These are phyloP conservation scores for Neonectria coccinea DNA, from an alignment of 2,329 filamentous ascomycete genomes.

Conservation along the genomic window DNA sequence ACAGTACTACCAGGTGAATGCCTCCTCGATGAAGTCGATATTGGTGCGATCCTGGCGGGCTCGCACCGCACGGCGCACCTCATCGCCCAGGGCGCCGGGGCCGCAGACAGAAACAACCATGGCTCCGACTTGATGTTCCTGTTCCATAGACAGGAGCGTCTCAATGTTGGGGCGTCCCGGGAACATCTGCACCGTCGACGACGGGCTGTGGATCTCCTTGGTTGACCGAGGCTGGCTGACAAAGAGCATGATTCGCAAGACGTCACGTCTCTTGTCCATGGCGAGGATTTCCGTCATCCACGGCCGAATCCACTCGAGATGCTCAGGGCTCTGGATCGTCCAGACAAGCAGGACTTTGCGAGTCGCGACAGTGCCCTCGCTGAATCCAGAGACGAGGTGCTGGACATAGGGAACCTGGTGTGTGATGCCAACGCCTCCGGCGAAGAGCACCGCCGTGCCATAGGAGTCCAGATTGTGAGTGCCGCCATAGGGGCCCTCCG, in stretches of 20 bases:
- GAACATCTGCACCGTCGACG: conserved; percentile 85
- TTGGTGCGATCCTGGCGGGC: conserved; percentile 72
- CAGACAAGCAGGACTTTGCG: conserved; percentile 80
- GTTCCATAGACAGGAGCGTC: conserved; percentile 77
- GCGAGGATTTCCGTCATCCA: conserved; percentile 86
- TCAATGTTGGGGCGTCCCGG: conserved; percentile 81
- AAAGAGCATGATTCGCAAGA: conserved; percentile 82
- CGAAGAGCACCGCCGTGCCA: conserved; percentile 82
- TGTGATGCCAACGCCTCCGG: conserved; percentile 84
- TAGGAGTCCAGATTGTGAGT: conserved; percentile 79
- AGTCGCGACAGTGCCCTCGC: conserved; percentile 76
- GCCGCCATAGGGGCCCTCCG: conserved; percentile 83
- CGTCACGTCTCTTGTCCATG: conserved; percentile 79
- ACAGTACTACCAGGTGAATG: conserved; percentile 69
- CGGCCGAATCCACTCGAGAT: conserved; percentile 84
- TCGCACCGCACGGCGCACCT: conserved; percentile 76
- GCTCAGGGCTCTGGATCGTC: conserved; percentile 83
- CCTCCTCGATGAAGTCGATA: conserved; percentile 84
- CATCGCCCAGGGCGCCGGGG: conserved; percentile 78
- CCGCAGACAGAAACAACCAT: conserved; percentile 82
- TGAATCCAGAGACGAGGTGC: conserved; percentile 76
- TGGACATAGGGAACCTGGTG: conserved; percentile 82
- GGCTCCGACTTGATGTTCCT: conserved; percentile 78
- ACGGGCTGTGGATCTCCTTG: conserved; percentile 84
- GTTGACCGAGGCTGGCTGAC: conserved; percentile 79